Evolutionary conservation across 371 early-diverging fungal species (phyloP), one percentile per base, ranked within the genome.

Genomic region (Haplosporangium sp.): DNA sequence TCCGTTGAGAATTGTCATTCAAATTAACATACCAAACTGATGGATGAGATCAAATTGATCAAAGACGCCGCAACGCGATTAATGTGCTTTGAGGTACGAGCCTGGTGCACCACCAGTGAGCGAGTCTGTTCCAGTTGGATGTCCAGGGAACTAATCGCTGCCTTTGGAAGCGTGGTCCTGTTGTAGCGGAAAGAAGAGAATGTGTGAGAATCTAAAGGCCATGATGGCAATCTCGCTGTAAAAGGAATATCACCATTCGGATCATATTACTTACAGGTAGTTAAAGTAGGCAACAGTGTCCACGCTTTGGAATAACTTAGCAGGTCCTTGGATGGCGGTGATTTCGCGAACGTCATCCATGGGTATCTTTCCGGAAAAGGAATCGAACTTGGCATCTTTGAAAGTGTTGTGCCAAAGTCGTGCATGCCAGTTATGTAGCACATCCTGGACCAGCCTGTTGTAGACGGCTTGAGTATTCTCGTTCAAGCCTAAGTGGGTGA

Each of bases 291-390:
- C 79, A 54, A 84, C 56, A 11, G 87, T 85, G 56, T 86, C 85
- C 20, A 88, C 87, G 45, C 86, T 86, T 67, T 91, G 85, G 66
- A 86, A 89, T 40, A 91, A 50, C 59, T 81, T 83, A 16, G 84
- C 82, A 0, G 91, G 84, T 13, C 91, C 90, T 47, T 83, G 81
- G 38, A 85, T 80, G 29, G 87, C 74, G 14, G 69, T 56, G 48
- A 67, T 64, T 54, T 81, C 77, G 53, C 67, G 46, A 10, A 74
- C 71, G 48, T 82, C 85, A 81, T 61, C 58, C 58, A 62, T 56
- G 73, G 73, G 56, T 18, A 67, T 57, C 51, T 80, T 81, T 23
- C 74, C 80, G 10, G 47, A 64, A 51, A 64, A 67, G 29, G 71
- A 73, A 47, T 74, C 80, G 43, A 71, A 80, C 41, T 69, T 69